Evolutionary conservation across 2,329 filamentous ascomycete species (phyloP).

Genomic region (Penicillium glabrum): DNA sequence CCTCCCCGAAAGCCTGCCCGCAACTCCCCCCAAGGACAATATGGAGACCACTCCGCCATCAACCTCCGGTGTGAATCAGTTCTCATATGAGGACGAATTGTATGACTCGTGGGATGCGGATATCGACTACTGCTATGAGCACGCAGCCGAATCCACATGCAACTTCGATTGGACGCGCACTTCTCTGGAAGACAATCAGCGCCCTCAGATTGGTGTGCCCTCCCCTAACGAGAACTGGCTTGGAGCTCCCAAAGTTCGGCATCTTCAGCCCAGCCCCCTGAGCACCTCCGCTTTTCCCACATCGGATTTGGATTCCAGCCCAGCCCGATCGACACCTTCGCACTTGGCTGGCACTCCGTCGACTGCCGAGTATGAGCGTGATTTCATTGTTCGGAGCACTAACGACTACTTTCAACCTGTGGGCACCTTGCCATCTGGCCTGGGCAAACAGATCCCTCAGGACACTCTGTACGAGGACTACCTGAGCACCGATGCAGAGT

Average conservation of each 20-base stretch:
- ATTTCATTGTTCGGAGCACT: conserved; percentile 22
- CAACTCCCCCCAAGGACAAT: conserved; percentile 14
- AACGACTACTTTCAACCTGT: conserved; percentile 35
- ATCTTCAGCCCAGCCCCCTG: conserved; percentile 22
- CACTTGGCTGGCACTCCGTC: conserved; percentile 33
- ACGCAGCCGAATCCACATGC: conserved; percentile 60
- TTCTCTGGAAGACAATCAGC: conserved; percentile 33
- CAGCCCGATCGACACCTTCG: conserved; percentile 29
- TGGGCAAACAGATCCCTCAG: conserved; percentile 34
- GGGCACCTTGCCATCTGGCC: conserved; percentile 28
- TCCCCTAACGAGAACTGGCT: conserved; percentile 13
- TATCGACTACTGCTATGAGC: conserved; percentile 63
- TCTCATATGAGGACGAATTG: conserved; percentile 28
- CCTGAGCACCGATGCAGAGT: conserved; percentile 44
- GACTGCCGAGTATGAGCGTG: conserved; percentile 27
- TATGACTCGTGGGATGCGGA: conserved; percentile 60
- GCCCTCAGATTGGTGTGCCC: conserved; percentile 14
- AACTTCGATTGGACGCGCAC: conserved; percentile 58
- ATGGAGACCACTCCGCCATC: conserved; percentile 15
- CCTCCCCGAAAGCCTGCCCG: conserved; percentile 9
- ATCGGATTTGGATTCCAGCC: conserved; percentile 35
- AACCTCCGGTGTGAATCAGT: conserved; percentile 14
- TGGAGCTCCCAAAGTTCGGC: conserved; percentile 8
- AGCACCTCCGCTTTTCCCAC: conserved; percentile 27
- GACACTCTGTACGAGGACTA: conserved; percentile 43